These are phyloP conservation scores for Carex pumila DNA, from an alignment of 176 grass and related monocot genomes.

Conservation along the genomic window DNA sequence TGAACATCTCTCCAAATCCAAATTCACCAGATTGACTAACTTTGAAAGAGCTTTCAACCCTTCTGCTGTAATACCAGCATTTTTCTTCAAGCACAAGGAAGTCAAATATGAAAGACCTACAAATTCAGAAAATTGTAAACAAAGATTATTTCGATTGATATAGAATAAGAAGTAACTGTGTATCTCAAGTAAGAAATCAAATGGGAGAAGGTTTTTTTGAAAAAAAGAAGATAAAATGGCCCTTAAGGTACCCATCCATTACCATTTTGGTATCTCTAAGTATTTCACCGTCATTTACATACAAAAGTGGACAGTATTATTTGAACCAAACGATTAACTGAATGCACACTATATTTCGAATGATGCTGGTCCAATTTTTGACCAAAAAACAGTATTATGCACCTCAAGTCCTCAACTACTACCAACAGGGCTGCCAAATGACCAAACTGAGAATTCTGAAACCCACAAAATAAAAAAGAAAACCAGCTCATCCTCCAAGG, in stretches of 20 bases:
- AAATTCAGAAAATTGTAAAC: background rate
- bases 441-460: background rate
- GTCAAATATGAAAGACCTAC: slow-evolving; percentile 78
- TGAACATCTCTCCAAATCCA: slow-evolving; percentile 78
- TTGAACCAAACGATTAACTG: background rate
- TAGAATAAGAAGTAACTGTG: background rate
- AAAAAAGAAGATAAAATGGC: background rate
- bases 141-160: background rate
- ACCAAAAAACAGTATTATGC: background rate
- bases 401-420: background rate
- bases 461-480: background rate
- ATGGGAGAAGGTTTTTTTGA: background rate
- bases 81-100: slow-evolving; percentile 83
- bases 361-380: background rate
- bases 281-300: background rate
- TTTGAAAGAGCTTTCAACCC: slow-evolving; percentile 73
- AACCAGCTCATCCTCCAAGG: background rate
- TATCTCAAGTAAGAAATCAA: background rate
- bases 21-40: slow-evolving; percentile 77
- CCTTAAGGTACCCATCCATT: background rate
- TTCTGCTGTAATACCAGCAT: slow-evolving; percentile 59
- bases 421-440: background rate
- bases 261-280: background rate
- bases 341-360: background rate
- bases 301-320: background rate